Base-by-base conservation (phyloP, 2,329 filamentous ascomycete species). In the Purpureocillium takamizusanense region DNA sequence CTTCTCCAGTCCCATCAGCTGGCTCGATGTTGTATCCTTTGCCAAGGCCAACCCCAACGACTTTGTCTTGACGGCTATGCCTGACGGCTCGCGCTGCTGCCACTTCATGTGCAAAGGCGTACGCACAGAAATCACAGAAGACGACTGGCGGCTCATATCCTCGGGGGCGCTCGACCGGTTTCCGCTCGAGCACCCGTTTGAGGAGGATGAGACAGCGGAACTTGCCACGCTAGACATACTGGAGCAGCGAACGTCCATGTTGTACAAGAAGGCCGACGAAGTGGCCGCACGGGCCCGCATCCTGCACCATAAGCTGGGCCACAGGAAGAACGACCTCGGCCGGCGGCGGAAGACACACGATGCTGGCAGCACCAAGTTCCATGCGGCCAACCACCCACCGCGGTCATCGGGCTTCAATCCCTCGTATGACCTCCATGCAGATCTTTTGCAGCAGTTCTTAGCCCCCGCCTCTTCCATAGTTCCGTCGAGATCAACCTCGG, bases 161-260 rank as follows among this genome's bases (percentile, higher is more conserved):
- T 89, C 84, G 30, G 86, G 87, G 21, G 84, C 86, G 47, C 76
- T 89, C 10, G 85, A 94, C 58, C 81, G 86, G 54, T 69, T 73
- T 41, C 86, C 88, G 14, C 82, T 86, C 2, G 81, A 83, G 12
- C 79, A 89, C 46, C 86, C 86, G 1, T 81, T 92, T 35, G 78
- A 84, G 42, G 86, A 94, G 54, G 87, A 94, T 53, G 88, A 94
- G 61, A 78, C 82, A 54, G 86, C 87, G 47, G 87, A 95, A 56
- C 61, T 94, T 29, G 86, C 81, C 11, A 90, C 86, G 0, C 66
- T 94, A 50, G 86, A 92, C 50, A 89, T 94, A 36, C 61, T 94
- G 21, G 86, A 94, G 59, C 78, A 81, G 57, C 83, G 86, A 44
- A 66, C 94, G 28, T 76, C 78, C 29, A 74, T 83, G 47, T 74